Base-by-base conservation (phyloP, 805 yeast genomes). In the Groenewaldozyma salmanticensis region DNA sequence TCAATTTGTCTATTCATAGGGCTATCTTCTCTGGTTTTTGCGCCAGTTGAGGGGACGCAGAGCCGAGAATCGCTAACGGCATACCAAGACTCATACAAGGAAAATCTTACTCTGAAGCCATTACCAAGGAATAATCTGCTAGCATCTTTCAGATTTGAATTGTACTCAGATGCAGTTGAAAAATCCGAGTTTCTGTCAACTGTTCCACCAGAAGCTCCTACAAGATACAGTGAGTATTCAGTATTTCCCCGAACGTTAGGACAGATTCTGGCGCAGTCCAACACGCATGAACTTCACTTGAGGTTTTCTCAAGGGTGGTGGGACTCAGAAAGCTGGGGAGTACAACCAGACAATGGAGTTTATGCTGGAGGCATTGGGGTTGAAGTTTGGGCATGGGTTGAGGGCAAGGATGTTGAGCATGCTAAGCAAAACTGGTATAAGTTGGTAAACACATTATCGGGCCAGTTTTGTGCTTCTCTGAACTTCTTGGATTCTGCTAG, bases 301-400 rank as follows among this genome's bases (percentile, higher is more conserved):
- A 65, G 96, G 41, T 92, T 92, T 56, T 74, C 94, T 1, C 94
- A 85, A 59, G 98, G 98, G 0, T 82, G 87, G 78, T 92, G 96
- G 90, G 95, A 92, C 55, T 66, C 88, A 1, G 84, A 81, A 44
- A 65, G 70, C 5, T 92, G 95, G 94, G 97, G 97, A 0, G 64
- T 68, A 35, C 67, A 85, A 32, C 96, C 96, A 0, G 62, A 65
- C 35, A 64, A 75, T 48, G 98, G 98, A 1, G 54, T 60, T 9
- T 64, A 63, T 42, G 71, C 87, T 39, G 98, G 98, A 22, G 97
- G 97, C 2, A 81, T 90, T 2, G 98, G 98, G 36, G 95, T 90
- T 13, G 98, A 92, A 60, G 54, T 92, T 6, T 87, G 94, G 87
- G 88, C 96, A 0, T 68, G 77, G 31, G 71, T 92, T 21, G 90